phyloP scores from a whole-genome alignment of 768 basidiomycete genomes.

The Porphyrellus cyaneotinctus region DNA sequence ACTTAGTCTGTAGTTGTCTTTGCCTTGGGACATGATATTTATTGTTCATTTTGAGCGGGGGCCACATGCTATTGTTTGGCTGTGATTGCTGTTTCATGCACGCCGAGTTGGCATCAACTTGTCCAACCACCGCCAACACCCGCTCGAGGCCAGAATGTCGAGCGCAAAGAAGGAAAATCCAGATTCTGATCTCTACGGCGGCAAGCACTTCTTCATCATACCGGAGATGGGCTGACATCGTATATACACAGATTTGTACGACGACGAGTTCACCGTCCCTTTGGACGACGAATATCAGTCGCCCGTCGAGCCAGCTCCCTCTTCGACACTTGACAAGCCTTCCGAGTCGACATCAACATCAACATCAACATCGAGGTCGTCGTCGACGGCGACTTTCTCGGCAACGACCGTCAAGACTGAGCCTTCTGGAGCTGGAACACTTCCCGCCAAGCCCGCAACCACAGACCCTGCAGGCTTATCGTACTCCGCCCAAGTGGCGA shows the following conservation, averaged over 20 bases:
- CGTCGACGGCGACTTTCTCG: conserved; percentile 11
- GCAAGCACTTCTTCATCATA: conserved; percentile 26
- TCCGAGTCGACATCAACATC: conserved; percentile 13
- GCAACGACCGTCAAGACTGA: conserved; percentile 22
- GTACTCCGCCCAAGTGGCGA: conserved; percentile 62
- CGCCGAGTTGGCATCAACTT: neutral
- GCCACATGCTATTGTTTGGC: conserved; percentile 24
- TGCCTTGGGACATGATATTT: conserved; percentile 21
- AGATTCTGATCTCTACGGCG: conserved; percentile 46
- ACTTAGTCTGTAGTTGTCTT: conserved; percentile 19
- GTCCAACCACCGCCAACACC: conserved; percentile 6
- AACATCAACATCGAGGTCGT: too few species aligned
- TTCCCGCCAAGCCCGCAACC: conserved; percentile 28
- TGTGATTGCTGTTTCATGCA: conserved; percentile 12
- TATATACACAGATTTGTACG: conserved; percentile 46
- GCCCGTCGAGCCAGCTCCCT: conserved; percentile 23
- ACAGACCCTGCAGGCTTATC: conserved; percentile 37
- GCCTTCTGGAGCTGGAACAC: conserved; percentile 15
- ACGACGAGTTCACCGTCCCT: conserved; percentile 38
- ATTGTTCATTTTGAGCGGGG: conserved; percentile 6
- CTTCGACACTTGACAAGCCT: conserved; percentile 17
- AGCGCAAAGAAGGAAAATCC: conserved; percentile 25
- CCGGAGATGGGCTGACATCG: conserved; percentile 1
- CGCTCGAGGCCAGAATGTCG: conserved; percentile 15
- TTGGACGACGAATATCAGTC: conserved; percentile 31